phyloP scores from a whole-genome alignment of 176 grass and related monocot species.

The Calamus simplicifolius region DNA sequence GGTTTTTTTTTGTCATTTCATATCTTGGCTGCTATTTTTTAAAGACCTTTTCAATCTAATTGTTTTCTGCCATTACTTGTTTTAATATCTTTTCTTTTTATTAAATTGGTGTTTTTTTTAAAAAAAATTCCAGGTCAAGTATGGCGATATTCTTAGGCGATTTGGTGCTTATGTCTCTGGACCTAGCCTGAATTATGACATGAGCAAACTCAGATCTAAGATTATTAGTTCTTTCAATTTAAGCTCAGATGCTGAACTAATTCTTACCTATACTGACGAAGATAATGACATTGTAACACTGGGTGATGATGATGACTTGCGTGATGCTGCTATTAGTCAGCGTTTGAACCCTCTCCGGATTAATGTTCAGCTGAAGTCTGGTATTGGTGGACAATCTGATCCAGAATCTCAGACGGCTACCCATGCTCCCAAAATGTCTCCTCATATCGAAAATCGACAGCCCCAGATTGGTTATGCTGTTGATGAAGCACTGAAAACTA shows the following conservation, averaged over 20 bases:
- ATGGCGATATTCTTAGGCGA: conserved; percentile 15
- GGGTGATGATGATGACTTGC: conserved; percentile 61
- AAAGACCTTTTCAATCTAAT: no score
- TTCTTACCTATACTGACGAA: conserved; percentile 70
- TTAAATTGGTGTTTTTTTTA: no score
- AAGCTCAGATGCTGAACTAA: conserved; percentile 25
- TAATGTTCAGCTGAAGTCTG: conserved; percentile 44
- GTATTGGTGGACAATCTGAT: not conserved
- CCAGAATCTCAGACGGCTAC: not conserved
- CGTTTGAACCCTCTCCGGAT: conserved; percentile 70
- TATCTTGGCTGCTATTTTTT: no score
- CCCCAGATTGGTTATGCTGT: conserved; percentile 25
- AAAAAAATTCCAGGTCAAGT: not conserved
- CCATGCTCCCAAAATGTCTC: not conserved
- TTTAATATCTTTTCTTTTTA: no score
- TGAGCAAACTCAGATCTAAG: conserved; percentile 30
- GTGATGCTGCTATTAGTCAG: conserved; percentile 56
- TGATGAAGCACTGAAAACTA: conserved; percentile 49
- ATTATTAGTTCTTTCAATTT: conserved; percentile 61
- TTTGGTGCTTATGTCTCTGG: conserved; percentile 15
- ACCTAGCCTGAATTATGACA: not conserved
- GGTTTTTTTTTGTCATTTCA: no score
- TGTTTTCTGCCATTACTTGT: no score
- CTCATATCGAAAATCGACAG: conserved; percentile 12
- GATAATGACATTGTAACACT: conserved; percentile 59